phyloP scores from a whole-genome alignment of 2,329 filamentous ascomycete species.

The Helminthosporium solani region DNA sequence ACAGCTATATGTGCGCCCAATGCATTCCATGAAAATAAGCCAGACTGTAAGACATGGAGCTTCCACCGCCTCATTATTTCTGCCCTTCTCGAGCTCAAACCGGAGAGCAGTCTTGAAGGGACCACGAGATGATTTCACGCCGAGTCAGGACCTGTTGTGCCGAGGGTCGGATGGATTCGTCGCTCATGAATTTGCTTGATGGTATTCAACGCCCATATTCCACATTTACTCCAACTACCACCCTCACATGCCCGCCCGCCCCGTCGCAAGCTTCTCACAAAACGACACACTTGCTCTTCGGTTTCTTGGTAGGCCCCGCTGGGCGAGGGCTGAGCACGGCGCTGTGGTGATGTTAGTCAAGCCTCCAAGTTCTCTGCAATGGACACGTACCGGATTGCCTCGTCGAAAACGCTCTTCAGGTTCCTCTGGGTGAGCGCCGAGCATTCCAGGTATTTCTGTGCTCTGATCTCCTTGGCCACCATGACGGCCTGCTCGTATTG shows the following conservation, averaged over 20 bases:
- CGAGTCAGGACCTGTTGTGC: constrained; percentile 6
- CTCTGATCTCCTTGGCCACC: constrained; percentile 90
- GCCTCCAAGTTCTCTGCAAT: not conserved
- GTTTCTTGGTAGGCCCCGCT: constrained; percentile 24
- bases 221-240: constrained; percentile 21
- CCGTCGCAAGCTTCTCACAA: constrained; percentile 19
- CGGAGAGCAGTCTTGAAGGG: constrained; percentile 2
- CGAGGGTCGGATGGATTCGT: constrained; percentile 6
- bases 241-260: constrained; percentile 5
- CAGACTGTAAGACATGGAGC: constrained; percentile 5
- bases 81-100: constrained; percentile 2
- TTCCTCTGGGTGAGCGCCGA: constrained; percentile 95
- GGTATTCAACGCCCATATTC: constrained; percentile 21
- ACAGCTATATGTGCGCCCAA: constrained; percentile 5
- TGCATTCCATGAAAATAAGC: constrained; percentile 11
- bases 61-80: constrained; percentile 1
- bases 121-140: constrained; percentile 5
- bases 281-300: constrained; percentile 31
- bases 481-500: constrained; percentile 87
- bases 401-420: constrained; percentile 97
- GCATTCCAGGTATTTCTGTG: constrained; percentile 97
- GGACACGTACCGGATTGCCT: constrained; percentile 81
- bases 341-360: constrained; percentile 27
- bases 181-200: constrained; percentile 9
- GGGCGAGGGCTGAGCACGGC: constrained; percentile 46